Conservation (phyloP, 495 filamentous ascomycete species). For the Aspergillus diversus region DNA sequence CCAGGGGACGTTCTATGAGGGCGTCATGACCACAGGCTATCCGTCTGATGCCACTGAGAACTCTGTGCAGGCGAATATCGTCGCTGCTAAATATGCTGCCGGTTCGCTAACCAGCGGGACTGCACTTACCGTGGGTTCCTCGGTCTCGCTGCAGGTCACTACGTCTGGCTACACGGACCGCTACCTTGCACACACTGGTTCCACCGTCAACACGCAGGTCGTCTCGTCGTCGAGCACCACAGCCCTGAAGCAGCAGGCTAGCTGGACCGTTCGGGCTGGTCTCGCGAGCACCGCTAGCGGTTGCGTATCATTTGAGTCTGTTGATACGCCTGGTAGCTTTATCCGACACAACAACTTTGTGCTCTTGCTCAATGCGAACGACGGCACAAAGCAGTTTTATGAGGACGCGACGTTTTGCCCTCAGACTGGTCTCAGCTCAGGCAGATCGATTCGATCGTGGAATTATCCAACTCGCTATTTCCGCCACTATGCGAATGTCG, state of each 20-base stretch:
- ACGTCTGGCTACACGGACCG: constrained; percentile 53
- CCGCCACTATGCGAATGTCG: constrained; percentile 52
- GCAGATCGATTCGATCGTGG: constrained; percentile 55
- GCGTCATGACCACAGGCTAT: constrained; percentile 62
- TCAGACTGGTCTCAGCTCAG: constrained; percentile 48
- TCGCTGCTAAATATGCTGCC: constrained; percentile 56
- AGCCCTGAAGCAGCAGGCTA: constrained; percentile 51
- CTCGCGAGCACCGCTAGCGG: constrained; percentile 47
- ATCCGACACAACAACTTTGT: constrained; percentile 55
- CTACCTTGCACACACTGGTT: constrained; percentile 54
- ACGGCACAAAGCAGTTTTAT: constrained; percentile 53
- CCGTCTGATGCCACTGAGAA: constrained; percentile 58
- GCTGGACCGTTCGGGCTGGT: constrained; percentile 57
- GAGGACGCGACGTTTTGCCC: constrained; percentile 63
- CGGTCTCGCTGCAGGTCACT: constrained; percentile 54
- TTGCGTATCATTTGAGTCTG: constrained; percentile 61
- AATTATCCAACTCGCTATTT: constrained; percentile 59
- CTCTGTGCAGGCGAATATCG: constrained; percentile 60
- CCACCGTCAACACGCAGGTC: constrained; percentile 53
- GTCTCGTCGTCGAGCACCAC: constrained; percentile 54
- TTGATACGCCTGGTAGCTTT: constrained; percentile 57
- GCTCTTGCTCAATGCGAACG: constrained; percentile 49
- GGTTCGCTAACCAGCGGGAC: constrained; percentile 51
- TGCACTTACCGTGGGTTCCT: constrained; percentile 50
- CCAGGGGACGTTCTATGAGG: constrained; percentile 66